A percentile compares a stretch with the other conserved stretches of the same genome.
phyloP scores from a whole-genome alignment of 2,329 filamentous ascomycete species.

The Fonsecaea pedrosoi region DNA sequence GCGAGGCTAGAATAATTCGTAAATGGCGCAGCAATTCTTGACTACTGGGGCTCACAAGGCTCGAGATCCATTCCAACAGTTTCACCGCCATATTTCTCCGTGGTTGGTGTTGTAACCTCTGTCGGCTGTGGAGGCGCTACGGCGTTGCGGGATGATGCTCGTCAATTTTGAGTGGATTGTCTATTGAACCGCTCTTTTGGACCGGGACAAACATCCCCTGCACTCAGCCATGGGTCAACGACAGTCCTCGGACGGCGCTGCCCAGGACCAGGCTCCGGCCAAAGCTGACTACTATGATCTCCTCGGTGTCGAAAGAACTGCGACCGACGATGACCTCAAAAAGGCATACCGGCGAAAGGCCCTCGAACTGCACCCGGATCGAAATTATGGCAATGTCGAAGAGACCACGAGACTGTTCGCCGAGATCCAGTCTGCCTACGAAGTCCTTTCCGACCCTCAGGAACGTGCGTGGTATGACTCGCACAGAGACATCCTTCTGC shows the following conservation, averaged over 20 bases:
- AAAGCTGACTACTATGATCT: constrained; percentile 72
- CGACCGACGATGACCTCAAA: constrained; percentile 89
- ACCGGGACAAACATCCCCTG: not conserved
- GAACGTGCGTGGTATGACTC: constrained; percentile 98
- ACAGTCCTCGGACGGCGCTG: constrained; percentile 47
- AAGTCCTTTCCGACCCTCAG: constrained; percentile 93
- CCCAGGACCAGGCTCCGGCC: constrained; percentile 37
- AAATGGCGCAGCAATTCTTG: not conserved
- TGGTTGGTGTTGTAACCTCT: not conserved
- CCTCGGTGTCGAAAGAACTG: constrained; percentile 73
- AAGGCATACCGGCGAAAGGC: constrained; percentile 91
- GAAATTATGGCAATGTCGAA: constrained; percentile 86
- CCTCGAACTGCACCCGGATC: constrained; percentile 91
- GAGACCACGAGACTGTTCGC: constrained; percentile 84
- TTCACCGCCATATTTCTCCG: not conserved
- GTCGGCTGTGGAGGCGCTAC: not conserved
- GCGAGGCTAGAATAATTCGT: not conserved
- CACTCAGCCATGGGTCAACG: constrained; percentile 51
- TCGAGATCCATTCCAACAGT: constrained; percentile 7
- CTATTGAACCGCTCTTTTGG: not conserved
- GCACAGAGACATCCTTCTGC: constrained; percentile 83
- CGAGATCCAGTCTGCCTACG: constrained; percentile 90
- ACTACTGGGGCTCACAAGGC: not conserved
- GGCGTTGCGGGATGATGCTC: not conserved
- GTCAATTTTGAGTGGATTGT: constrained; percentile 2